A percentile compares a stretch with the other conserved stretches of the same genome.
Conservation (phyloP, 768 basidiomycete genomes). For the Phaeolepiota aurea region DNA sequence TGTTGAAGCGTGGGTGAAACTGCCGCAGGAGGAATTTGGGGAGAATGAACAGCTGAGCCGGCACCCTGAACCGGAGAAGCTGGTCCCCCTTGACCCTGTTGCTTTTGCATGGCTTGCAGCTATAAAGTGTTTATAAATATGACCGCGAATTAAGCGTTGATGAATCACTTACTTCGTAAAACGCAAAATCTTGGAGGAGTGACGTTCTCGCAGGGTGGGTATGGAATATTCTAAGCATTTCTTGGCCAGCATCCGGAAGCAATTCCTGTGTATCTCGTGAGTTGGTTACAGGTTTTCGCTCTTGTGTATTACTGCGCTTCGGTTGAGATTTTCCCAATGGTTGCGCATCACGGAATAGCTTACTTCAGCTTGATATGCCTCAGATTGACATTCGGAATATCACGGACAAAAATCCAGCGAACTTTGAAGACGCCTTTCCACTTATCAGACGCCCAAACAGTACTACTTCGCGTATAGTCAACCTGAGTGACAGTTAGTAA, state of each 20-base stretch:
- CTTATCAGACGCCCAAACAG: slow-evolving; percentile 98
- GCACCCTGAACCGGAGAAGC: slow-evolving; percentile 31
- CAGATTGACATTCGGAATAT: slow-evolving; percentile 84
- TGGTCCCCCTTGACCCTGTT: slow-evolving; percentile 27
- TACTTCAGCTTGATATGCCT: slow-evolving; percentile 87
- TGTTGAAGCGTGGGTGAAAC: slow-evolving; percentile 18
- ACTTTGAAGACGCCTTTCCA: slow-evolving; percentile 99
- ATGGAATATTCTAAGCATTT: slow-evolving; percentile 94
- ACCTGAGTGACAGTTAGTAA: slow-evolving; percentile 33
- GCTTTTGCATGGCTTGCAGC: slow-evolving; percentile 85
- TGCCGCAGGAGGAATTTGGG: slow-evolving; percentile 25
- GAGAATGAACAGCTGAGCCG: slow-evolving; percentile 27
- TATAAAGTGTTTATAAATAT: slow-evolving; percentile 16
- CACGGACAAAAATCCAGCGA: slow-evolving; percentile 94
- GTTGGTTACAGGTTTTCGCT: slow-evolving; percentile 97
- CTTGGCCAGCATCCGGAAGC: slow-evolving; percentile 90
- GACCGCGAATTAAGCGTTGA: neutral
- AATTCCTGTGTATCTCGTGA: slow-evolving; percentile 97
- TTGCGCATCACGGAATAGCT: slow-evolving; percentile 10
- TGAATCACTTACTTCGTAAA: slow-evolving; percentile 62
- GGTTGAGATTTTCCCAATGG: neutral
- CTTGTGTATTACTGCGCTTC: slow-evolving; percentile 78
- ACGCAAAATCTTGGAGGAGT: slow-evolving; percentile 87
- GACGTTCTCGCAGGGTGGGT: slow-evolving; percentile 91
- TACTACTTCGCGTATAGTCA: slow-evolving; percentile 90